A percentile compares a stretch with the other conserved stretches of the same genome.
These are phyloP conservation scores for Cyphellophora attinorum DNA, from an alignment of 2,329 filamentous ascomycete species.

Conservation along the genomic window DNA sequence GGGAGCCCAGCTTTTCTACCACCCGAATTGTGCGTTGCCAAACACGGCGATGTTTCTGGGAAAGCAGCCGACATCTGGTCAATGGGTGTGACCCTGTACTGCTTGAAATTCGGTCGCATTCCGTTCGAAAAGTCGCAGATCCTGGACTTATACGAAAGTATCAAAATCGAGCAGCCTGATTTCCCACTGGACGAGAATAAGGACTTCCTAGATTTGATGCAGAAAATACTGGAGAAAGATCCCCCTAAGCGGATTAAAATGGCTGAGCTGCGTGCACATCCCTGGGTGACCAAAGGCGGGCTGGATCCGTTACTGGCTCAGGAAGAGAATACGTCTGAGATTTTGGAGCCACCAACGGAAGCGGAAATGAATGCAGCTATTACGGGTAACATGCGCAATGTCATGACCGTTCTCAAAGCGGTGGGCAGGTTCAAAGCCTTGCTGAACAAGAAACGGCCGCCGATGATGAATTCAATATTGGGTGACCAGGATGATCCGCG, in stretches of 20 bases:
- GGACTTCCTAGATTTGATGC: constrained; percentile 66
- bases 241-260: constrained; percentile 75
- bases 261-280: constrained; percentile 70
- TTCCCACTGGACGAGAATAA: constrained; percentile 56
- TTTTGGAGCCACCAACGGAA: constrained; percentile 76
- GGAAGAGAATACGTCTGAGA: constrained; percentile 75
- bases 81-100: constrained; percentile 93
- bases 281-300: constrained; percentile 82
- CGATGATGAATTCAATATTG: constrained; percentile 49
- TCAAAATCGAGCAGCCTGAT: constrained; percentile 58
- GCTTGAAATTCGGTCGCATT: constrained; percentile 76
- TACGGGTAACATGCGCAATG: constrained; percentile 76
- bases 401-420: constrained; percentile 87
- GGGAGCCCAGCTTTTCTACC: constrained; percentile 92
- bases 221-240: constrained; percentile 70
- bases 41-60: constrained; percentile 79
- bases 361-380: constrained; percentile 86
- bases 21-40: constrained; percentile 80
- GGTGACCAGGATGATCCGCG: constrained; percentile 43
- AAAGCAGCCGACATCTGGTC: constrained; percentile 94
- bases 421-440: constrained; percentile 80
- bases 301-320: constrained; percentile 67
- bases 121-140: constrained; percentile 75
- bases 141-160: constrained; percentile 81
- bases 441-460: constrained; percentile 47